Base-by-base conservation (phyloP, 805 yeast species). In the Starmerella powellii region DNA sequence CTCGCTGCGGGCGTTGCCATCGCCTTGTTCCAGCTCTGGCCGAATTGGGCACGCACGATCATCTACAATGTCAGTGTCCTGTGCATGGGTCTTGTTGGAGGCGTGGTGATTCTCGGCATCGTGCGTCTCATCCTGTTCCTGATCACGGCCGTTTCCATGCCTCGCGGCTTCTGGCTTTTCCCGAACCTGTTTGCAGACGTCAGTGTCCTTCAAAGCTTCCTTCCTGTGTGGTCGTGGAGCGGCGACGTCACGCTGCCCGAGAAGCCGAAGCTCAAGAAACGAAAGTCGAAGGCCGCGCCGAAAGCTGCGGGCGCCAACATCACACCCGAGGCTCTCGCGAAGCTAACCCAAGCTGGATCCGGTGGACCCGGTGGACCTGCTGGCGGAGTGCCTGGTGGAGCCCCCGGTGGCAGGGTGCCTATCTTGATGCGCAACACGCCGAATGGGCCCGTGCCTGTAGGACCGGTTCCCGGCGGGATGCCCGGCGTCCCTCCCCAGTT, bases 171-270 rank as follows among this genome's bases (percentile, higher is more conserved):
- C 59, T 91, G 98, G 98, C 60, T 91, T 36, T 88, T 85, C 71
- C 98, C 98, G 43, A 88, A 88, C 59, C 68, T 91, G 57, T 91
- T 87, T 63, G 98, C 79, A 48, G 98, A 91, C 58, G 87, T 93
- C 54, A 95, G 96, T 19, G 80, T 91, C 49, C 57, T 88, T 46
- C 97, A 88, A 45, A 81, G 94, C 67, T 91, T 91, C 67, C 71
- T 71, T 51, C 98, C 98, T 3, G 52, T 79, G n/a, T 91, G 81
- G 57, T 91, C 77, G 3, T 86, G 86, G 82, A 84, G 79, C 50
- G 80, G 71, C 29, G 53, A 49, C 45, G 58, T 48, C 34, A 55
- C 57, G 30, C 41, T 55, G 42, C 60, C 56, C 11, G 37, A 37
- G 40, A 49, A 49, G 50, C 49, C 36, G 31, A 52, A 44, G 42